These are phyloP conservation scores for Fraxinus paxiana DNA, from an alignment of 305 asterid species.

Conservation along the genomic window DNA sequence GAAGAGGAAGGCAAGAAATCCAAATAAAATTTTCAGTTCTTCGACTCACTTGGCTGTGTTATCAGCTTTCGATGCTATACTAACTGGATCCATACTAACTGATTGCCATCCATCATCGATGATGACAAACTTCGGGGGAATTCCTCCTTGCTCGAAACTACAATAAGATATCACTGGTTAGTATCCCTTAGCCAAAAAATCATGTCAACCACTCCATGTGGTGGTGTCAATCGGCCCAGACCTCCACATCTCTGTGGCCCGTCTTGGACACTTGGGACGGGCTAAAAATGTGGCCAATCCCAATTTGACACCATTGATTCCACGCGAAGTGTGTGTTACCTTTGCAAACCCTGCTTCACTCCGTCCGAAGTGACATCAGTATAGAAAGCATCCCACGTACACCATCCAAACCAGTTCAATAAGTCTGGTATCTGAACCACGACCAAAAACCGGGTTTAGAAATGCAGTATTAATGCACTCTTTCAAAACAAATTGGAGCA, in stretches of 20 bases:
- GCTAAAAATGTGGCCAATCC: neutral
- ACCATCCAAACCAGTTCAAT: constrained; percentile 94
- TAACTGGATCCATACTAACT: constrained; percentile 67
- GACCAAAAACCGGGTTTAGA: constrained; percentile 14
- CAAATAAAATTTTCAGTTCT: neutral
- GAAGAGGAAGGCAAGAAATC: constrained; percentile 2
- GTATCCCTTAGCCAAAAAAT: neutral
- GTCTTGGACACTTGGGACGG: neutral
- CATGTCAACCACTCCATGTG: neutral
- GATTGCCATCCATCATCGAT: constrained; percentile 96
- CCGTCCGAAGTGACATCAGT: constrained; percentile 79
- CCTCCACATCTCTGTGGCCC: neutral
- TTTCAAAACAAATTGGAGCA: neutral
- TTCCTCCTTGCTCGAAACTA: constrained; percentile 75
- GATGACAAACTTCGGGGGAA: constrained; percentile 66
- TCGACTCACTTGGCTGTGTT: constrained; percentile 67
- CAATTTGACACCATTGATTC: neutral
- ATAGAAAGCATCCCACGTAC: constrained; percentile 95
- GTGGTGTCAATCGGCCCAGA: neutral
- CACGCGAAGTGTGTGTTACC: constrained; percentile 33
- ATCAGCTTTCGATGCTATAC: constrained; percentile 49
- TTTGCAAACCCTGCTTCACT: constrained; percentile 68
- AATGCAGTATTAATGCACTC: neutral
- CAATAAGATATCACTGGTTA: constrained; percentile 1
- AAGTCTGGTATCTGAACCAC: constrained; percentile 76